Base-by-base conservation (phyloP, 257 asterid genomes). In the Lantana camara region DNA sequence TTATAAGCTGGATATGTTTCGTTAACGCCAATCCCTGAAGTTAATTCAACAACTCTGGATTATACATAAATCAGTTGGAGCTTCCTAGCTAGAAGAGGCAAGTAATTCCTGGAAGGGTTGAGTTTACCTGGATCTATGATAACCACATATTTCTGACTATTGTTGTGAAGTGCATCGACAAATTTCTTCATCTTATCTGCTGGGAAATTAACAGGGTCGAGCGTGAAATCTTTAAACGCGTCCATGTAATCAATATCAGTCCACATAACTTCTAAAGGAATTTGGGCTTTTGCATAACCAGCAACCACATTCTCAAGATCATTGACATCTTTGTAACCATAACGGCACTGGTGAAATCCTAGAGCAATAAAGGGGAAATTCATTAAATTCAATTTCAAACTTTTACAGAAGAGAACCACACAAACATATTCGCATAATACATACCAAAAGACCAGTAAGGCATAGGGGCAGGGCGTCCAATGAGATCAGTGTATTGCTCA, bases 381-480 rank as follows among this genome's bases (percentile, higher is more conserved):
- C 5, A 42, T 9, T 42, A 14, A 11, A 42, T n/a, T n/a, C n/a
- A n/a, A n/a, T n/a, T n/a, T n/a, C n/a, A n/a, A n/a, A n/a, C n/a
- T n/a, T n/a, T n/a, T n/a, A n/a, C 32, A 27, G 32, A 27, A 27
- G 32, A 27, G 32, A 27, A 27, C 4, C 2, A 27, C 2, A 27
- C 5, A 27, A 27, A 27, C 32, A 27, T 2, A 27, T 27, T 27
- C 32, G 32, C 32, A 27, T 5, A 2, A 27, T 27, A 27, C 5
- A 5, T 27, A 73, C 78, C 79, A 24, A 73, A 73, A 5, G 79
- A 64, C 79, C 79, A 73, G 53, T 63, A 73, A 2, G 79, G 79
- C 79, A 73, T 68, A 21, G 79, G 48, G 0, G 79, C 71, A 9
- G 78, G 78, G 30, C 67, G 78, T 11, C 78, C 74, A 45, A 67